phyloP scores from a whole-genome alignment of 495 filamentous ascomycete genomes.

The Penicillium paxilli region DNA sequence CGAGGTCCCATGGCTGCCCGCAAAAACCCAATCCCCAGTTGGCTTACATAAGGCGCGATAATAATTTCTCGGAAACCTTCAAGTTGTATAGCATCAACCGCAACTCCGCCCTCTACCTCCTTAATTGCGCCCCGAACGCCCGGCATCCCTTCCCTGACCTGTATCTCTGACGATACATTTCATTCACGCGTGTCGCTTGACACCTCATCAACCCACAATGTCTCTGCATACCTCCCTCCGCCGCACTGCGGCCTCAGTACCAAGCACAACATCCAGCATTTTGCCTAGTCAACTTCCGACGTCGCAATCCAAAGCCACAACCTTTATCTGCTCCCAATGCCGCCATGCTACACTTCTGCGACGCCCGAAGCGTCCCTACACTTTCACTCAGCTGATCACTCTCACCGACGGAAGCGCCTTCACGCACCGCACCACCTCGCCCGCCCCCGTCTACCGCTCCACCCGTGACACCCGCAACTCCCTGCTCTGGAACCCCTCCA shows the following conservation, averaged over 20 bases:
- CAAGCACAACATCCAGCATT: conserved; percentile 27
- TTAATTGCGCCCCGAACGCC: conserved; percentile 3
- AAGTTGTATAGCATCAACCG: conserved; percentile 23
- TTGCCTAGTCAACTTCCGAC: conserved; percentile 26
- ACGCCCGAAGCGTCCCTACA: conserved; percentile 88
- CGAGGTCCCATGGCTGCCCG: conserved; percentile 16
- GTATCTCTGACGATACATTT: background rate
- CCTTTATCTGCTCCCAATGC: conserved; percentile 50
- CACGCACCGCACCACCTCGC: conserved; percentile 85
- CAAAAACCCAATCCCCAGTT: conserved; percentile 14
- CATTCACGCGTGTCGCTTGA: background rate
- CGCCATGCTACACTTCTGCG: conserved; percentile 88
- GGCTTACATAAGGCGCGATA: conserved; percentile 31
- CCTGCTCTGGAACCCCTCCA: conserved; percentile 83
- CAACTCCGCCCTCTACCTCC: conserved; percentile 11
- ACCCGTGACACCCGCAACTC: conserved; percentile 87
- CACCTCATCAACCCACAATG: conserved; percentile 23
- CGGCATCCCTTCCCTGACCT: background rate
- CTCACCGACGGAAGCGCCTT: conserved; percentile 90
- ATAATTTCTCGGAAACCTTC: conserved; percentile 34
- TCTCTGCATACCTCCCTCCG: conserved; percentile 44
- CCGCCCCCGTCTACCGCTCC: conserved; percentile 70
- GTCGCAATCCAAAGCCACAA: conserved; percentile 29
- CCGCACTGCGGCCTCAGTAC: conserved; percentile 39
- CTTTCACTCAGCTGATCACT: conserved; percentile 93